Base-by-base conservation (phyloP, 2,329 filamentous ascomycete species). In the Monosporascus sp. region DNA sequence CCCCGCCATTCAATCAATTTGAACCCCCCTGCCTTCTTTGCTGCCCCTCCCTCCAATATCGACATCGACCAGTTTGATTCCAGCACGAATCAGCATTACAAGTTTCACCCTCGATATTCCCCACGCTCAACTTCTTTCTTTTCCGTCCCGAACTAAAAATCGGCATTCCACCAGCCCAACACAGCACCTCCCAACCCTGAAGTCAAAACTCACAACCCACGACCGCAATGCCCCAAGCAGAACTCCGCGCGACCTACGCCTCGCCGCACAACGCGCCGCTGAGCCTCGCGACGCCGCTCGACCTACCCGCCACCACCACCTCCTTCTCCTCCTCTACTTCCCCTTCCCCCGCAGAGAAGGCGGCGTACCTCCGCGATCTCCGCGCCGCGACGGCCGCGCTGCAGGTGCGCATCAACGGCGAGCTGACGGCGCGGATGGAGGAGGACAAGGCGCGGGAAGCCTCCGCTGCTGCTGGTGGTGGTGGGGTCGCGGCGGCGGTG, bases 371-470 rank as follows among this genome's bases (percentile, higher is more conserved):
- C 27, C 64, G 70, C 41, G 67, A 74, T 25, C 78, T 92, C 11
- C 81, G 85, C 47, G 62, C 71, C 14, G 80, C 81, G n/a, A 74
- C 83, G 31, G 66, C 72, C 1, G 66, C 75, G 8, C 71, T 87
- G n/a, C 89, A 92, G 66, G 77, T 77, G 52, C 73, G 78, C 49
- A 74, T 92, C 66, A 93, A 93, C 70, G 74, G 72, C 57, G 84
- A 88, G 66, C 76, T 93, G 54, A 92, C 89, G 5, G 67, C 74
- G 50, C 82, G 85, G 53, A 92, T 92, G 89, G 86, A 86, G 38
- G 78, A 87, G 56, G 88, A 91, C 65, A 87, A 85, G 65, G 72
- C 70, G 8, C 71, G 73, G 15, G 76, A 76, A 22, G 54, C 39
- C 20, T 49, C 57, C 55, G 71, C 48, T 68, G 71, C 51, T 66